Conservation (phyloP, 805 yeast genomes). For the Candida tallmaniae region DNA sequence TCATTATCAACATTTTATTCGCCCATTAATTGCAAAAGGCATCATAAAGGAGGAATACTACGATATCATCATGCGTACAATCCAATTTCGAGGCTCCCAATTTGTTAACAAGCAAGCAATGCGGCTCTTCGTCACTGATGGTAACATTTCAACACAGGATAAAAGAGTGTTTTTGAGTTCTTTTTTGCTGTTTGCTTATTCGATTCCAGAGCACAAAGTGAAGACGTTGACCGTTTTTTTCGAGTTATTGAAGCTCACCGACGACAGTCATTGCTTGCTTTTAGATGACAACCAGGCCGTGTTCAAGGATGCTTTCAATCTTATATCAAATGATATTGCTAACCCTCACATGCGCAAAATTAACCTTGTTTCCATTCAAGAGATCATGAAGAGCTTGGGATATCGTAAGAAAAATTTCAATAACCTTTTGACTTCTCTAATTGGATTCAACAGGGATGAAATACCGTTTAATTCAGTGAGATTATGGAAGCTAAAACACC, state of each 20-base stretch:
- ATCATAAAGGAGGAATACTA: background rate
- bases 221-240: background rate
- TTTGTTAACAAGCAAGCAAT: too few species aligned
- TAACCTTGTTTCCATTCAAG: background rate
- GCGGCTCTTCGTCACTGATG: background rate
- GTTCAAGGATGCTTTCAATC: slow-evolving; percentile 8
- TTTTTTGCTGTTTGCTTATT: too few species aligned
- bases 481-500: slow-evolving; percentile 9
- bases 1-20: background rate
- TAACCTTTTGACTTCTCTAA: background rate
- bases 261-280: slow-evolving; percentile 20
- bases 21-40: background rate
- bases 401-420: background rate
- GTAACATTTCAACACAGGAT: background rate
- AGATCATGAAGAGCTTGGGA: background rate
- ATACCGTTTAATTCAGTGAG: slow-evolving; percentile 3
- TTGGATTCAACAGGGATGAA: background rate
- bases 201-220: too few species aligned
- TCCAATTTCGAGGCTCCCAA: background rate
- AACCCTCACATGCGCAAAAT: background rate
- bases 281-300: slow-evolving; percentile 12
- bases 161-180: background rate
- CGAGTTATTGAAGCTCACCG: slow-evolving; percentile 12
- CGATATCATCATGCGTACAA: background rate
- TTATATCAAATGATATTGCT: background rate